Percentiles rank a stretch among this genome's conserved stretches.
phyloP scores from a whole-genome alignment of 306 rosid species.

The Acmispon strigosus region DNA sequence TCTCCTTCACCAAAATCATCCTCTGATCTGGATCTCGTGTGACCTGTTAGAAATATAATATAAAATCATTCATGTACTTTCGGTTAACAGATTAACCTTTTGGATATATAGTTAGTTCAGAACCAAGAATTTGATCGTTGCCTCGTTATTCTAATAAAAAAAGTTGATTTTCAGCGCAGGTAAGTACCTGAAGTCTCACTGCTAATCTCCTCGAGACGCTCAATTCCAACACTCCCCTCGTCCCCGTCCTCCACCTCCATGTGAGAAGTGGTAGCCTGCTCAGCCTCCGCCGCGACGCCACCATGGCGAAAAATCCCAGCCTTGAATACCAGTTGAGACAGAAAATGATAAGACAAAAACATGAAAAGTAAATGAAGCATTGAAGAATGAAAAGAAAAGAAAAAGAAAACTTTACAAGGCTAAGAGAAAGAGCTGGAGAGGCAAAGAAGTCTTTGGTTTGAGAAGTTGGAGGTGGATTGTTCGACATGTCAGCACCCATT shows the following conservation, averaged over 20 bases:
- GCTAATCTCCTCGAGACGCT: slow-evolving; percentile 62
- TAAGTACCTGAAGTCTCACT: slow-evolving; percentile 54
- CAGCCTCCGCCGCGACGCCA: slow-evolving; percentile 25
- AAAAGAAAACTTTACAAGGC: slow-evolving; percentile 49
- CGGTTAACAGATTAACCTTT: too few species aligned
- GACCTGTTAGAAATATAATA: slow-evolving; percentile 22
- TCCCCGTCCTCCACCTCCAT: slow-evolving; percentile 83
- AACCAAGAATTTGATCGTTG: too few species aligned
- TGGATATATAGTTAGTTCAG: too few species aligned
- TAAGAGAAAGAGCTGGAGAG: slow-evolving; percentile 94
- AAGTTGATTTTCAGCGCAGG: too few species aligned
- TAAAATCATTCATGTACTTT: too few species aligned
- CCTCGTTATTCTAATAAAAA: too few species aligned
- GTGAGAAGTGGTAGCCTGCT: background rate
- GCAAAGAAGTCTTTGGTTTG: slow-evolving; percentile 80
- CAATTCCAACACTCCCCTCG: slow-evolving; percentile 67
- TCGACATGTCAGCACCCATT: slow-evolving; percentile 95
- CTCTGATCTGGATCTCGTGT: slow-evolving; percentile 78
- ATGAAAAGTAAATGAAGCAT: background rate
- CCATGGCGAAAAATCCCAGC: slow-evolving; percentile 91
- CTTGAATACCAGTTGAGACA: slow-evolving; percentile 13
- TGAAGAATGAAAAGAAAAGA: background rate
- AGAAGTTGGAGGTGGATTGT: slow-evolving; percentile 67
- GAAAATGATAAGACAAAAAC: background rate
- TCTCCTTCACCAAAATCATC: slow-evolving; percentile 69